Evolutionary conservation across 768 basidiomycete genomes (phyloP), one percentile per base, ranked within the genome.

Genomic region (Gelatoporia subvermispora): DNA sequence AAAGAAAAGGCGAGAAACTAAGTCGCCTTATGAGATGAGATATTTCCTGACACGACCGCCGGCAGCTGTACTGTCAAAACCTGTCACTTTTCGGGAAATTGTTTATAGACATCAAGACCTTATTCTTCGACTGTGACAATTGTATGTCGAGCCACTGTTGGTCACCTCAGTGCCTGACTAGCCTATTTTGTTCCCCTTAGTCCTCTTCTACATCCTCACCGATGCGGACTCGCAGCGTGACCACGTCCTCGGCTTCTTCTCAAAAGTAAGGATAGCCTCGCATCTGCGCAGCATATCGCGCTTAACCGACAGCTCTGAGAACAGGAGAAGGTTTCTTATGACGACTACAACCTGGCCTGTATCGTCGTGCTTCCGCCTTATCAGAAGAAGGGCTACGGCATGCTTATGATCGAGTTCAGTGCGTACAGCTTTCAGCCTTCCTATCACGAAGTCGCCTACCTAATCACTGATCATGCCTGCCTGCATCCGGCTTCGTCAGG

Each of bases 351-450:
- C 61, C 78, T 99, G 8, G 95, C 95, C 3, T 94, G 92, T 65
- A 99, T 99, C 58, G 84, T 98, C 57, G 90, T 88, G 7, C 79
- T 99, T 36, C 96, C 96, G 2, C 96, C 93, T 16, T 92, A 85
- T 60, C 95, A 97, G 60, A 77, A 82, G 49, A 79, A 84, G 57
- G 89, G 93, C 5, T 96, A 87, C 59, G 96, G 95, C 2, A 92
- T 90, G 76, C 82, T 98, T 21, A 77, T 99, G 77, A 97, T 98
- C 54, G 95, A 99, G 70, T 96, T 98, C 73, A 98, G 95, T 95
- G 62, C 38, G 91, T 36, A 31, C 37, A 3, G 15, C 34, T 4
- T 21, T 45, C 25, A 38, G 31, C 20, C 10, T 9, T 17, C 18
- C 41, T 23, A 38, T 8, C 20, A 35, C 39, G 5, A 18, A 17